phyloP scores from a whole-genome alignment of 352 stramenopile genomes.

The Globisporangium heterothallicum region DNA sequence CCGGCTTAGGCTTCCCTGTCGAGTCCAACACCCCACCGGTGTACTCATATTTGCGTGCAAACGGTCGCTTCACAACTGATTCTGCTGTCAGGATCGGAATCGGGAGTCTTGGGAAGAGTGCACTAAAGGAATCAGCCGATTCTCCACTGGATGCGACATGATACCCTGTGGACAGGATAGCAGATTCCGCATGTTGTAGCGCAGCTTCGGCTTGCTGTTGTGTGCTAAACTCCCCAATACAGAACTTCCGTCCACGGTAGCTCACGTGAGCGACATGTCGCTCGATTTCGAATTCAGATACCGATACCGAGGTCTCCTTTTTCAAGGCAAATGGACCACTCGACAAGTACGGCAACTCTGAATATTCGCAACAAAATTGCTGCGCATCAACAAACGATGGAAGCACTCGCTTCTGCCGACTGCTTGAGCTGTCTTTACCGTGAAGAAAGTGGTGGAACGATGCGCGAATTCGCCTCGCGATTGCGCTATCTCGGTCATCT shows the following conservation, averaged over 20 bases:
- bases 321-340: constrained; percentile 43
- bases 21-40: constrained; percentile 28
- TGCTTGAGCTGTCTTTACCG: constrained; percentile 9
- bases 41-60: constrained; percentile 53
- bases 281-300: constrained; percentile 41
- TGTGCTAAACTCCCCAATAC: constrained; percentile 40
- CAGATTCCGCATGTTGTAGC: constrained; percentile 30
- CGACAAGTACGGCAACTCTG: constrained; percentile 23
- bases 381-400: neutral
- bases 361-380: constrained; percentile 31
- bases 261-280: constrained; percentile 38
- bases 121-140: constrained; percentile 14
- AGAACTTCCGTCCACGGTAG: constrained; percentile 44
- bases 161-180: constrained; percentile 25
- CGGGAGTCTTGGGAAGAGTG: constrained; percentile 32
- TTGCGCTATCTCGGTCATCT: constrained; percentile 17
- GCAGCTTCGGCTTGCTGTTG: constrained; percentile 41
- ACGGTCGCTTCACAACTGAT: constrained; percentile 28
- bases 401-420: neutral
- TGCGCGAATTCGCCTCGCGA: constrained; percentile 28
- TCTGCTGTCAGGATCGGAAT: constrained; percentile 38
- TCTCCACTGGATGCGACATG: constrained; percentile 25
- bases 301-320: constrained; percentile 30
- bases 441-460: constrained; percentile 42
- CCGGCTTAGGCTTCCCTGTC: constrained; percentile 20